phyloP scores from a whole-genome alignment of 352 stramenopile species.

The Pythium chondricola region DNA sequence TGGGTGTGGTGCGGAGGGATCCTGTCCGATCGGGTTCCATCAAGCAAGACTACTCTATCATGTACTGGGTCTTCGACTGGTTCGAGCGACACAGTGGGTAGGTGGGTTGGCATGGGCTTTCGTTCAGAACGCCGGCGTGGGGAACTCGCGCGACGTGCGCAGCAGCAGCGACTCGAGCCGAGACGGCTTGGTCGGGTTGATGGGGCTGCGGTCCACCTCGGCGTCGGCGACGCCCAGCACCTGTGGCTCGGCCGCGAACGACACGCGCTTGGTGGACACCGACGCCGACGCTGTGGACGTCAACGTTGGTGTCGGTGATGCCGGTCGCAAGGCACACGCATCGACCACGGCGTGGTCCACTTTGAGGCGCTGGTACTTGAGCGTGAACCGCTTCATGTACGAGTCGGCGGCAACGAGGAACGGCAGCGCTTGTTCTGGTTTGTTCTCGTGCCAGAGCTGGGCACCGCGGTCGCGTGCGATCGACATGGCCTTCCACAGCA shows the following conservation, averaged over 20 bases:
- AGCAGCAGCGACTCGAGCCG: conserved; percentile 80
- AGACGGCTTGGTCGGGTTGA: conserved; percentile 66
- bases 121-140: conserved; percentile 62
- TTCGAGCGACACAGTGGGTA: too few species aligned
- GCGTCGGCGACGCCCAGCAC: conserved; percentile 71
- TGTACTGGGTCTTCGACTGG: neutral
- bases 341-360: conserved; percentile 82
- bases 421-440: conserved; percentile 69
- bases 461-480: conserved; percentile 70
- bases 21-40: neutral
- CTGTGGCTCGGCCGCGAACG: conserved; percentile 52
- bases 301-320: neutral
- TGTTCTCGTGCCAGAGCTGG: conserved; percentile 84
- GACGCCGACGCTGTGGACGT: conserved; percentile 1
- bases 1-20: neutral
- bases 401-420: conserved; percentile 77
- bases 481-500: conserved; percentile 80
- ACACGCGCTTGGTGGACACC: conserved; percentile 32
- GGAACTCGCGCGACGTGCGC: conserved; percentile 79
- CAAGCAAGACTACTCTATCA: neutral
- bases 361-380: conserved; percentile 84
- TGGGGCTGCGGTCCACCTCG: conserved; percentile 68
- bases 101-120: too few species aligned
- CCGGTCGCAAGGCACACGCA: conserved; percentile 26
- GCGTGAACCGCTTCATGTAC: conserved; percentile 87